These are phyloP conservation scores for Diospyros kaki DNA, from an alignment of 148 eudicot species.

Conservation along the genomic window DNA sequence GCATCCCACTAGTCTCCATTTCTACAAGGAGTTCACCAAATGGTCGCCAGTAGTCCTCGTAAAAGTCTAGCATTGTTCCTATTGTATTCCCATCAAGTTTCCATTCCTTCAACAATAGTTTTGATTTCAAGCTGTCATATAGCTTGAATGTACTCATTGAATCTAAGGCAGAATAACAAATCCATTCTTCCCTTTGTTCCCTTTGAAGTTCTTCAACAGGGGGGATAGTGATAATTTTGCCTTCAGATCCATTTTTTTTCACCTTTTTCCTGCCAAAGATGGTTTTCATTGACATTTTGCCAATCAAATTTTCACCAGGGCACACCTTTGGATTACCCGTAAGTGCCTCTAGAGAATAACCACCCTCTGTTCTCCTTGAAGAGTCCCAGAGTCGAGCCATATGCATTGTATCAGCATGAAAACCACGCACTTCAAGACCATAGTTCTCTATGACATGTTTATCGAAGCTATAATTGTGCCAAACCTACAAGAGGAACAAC, in stretches of 20 bases:
- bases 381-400: constrained; percentile 98
- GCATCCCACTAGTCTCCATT: constrained; percentile 96
- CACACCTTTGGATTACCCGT: constrained; percentile 52
- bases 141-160: constrained; percentile 86
- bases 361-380: constrained; percentile 73
- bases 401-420: constrained; percentile 99
- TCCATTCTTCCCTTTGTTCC: constrained; percentile 67
- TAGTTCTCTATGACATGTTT: constrained; percentile 84
- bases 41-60: constrained; percentile 77
- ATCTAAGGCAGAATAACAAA: constrained; percentile 87
- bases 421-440: constrained; percentile 74
- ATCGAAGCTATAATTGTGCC: constrained; percentile 99
- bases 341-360: constrained; percentile 94
- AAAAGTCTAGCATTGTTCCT: constrained; percentile 73
- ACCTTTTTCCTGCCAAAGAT: constrained; percentile 78
- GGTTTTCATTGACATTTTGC: constrained; percentile 86
- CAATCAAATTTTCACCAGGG: constrained; percentile 47
- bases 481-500: constrained; percentile 55
- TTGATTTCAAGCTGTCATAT: constrained; percentile 69
- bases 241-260: constrained; percentile 84
- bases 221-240: constrained; percentile 66
- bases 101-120: constrained; percentile 61
- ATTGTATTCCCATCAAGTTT: constrained; percentile 35
- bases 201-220: constrained; percentile 81
- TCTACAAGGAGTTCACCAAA: constrained; percentile 84